Evolutionary conservation across 2,329 filamentous ascomycete species (phyloP).

Genomic region (Venturia pyrina): DNA sequence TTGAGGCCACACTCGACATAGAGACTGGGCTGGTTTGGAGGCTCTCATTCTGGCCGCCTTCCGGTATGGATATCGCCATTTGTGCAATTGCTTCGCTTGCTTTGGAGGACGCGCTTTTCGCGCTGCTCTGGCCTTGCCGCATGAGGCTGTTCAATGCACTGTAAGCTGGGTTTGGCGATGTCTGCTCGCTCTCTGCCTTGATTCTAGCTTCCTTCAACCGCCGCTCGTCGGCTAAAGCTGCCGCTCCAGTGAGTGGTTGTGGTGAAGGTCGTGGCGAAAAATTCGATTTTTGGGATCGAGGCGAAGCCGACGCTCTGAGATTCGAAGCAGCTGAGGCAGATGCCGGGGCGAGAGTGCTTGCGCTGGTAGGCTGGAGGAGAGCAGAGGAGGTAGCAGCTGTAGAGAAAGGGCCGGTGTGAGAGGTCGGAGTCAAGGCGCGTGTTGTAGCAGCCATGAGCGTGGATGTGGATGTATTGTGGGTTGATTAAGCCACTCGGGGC

Average conservation of each 20-base stretch:
- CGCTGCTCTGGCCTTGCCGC: conserved; percentile 33
- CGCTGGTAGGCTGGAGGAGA: conserved; percentile 18
- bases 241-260: conserved; percentile 36
- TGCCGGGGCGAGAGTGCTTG: conserved; percentile 18
- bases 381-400: conserved; percentile 31
- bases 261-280: conserved; percentile 31
- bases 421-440: background rate
- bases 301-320: conserved; percentile 22
- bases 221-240: conserved; percentile 39
- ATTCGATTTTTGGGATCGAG: conserved; percentile 30
- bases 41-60: conserved; percentile 26
- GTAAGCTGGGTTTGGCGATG: conserved; percentile 38
- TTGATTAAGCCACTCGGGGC: background rate
- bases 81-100: conserved; percentile 40
- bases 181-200: conserved; percentile 26
- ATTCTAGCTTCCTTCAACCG: conserved; percentile 30
- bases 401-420: conserved; percentile 12
- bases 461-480: background rate
- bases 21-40: conserved; percentile 45
- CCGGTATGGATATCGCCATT: conserved; percentile 39
- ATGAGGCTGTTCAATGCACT: conserved; percentile 35
- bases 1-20: conserved; percentile 43
- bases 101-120: conserved; percentile 33
- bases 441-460: conserved; percentile 8
- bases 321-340: conserved; percentile 16